Conservation (phyloP, 2,329 filamentous ascomycete species). For the Pseudopithomyces maydicus region DNA sequence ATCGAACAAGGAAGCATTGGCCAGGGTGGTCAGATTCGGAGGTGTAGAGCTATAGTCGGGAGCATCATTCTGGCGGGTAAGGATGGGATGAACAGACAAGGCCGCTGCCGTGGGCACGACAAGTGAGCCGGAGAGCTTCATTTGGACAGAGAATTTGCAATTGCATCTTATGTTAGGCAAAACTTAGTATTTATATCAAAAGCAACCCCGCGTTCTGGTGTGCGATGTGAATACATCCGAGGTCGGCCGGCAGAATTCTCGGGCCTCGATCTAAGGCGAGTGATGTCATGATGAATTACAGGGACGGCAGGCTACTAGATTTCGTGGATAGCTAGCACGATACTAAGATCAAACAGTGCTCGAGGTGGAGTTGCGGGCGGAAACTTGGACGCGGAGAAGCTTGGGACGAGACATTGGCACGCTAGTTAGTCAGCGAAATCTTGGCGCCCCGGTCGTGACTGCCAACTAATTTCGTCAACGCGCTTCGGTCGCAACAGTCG, state of each 20-base stretch:
- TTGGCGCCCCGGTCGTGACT: constrained; percentile 4
- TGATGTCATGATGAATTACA: background rate
- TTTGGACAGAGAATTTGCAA: background rate
- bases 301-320: background rate
- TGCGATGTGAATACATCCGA: background rate
- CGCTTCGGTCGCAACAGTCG: background rate
- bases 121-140: constrained; percentile 1
- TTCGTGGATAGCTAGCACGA: background rate
- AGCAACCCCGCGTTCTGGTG: background rate
- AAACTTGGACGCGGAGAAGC: background rate
- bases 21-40: constrained; percentile 23
- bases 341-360: background rate
- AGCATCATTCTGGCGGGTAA: constrained; percentile 12
- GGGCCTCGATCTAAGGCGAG: background rate
- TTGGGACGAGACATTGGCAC: background rate
- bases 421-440: constrained; percentile 11
- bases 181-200: background rate
- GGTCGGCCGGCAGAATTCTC: background rate
- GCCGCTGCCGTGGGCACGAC: background rate
- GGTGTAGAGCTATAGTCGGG: constrained; percentile 23
- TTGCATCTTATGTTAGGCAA: background rate
- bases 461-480: constrained; percentile 7
- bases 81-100: constrained; percentile 4
- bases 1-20: constrained; percentile 19
- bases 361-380: background rate